Evolutionary conservation across 306 rosid species (phyloP).

Genomic region (Inga laurina): DNA sequence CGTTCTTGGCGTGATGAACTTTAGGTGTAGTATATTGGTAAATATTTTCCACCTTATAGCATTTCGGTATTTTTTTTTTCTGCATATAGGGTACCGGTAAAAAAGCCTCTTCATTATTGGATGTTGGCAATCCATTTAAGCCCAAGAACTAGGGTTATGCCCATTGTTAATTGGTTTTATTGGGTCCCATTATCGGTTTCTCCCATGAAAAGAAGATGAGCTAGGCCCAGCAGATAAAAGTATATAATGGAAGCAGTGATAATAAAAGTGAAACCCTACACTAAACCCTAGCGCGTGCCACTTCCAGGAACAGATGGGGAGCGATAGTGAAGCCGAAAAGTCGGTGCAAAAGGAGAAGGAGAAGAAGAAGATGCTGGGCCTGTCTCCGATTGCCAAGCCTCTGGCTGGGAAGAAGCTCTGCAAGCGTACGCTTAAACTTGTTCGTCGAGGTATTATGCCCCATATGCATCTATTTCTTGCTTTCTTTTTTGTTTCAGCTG

Average conservation of each 20-base stretch:
- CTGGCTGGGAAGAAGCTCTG: slow-evolving; percentile 94
- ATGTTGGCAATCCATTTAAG: background rate
- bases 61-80: no score
- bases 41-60: no score
- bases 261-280: slow-evolving; percentile 6
- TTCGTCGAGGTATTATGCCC: slow-evolving; percentile 64
- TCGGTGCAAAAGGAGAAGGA: slow-evolving; percentile 74
- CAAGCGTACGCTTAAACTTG: slow-evolving; percentile 86
- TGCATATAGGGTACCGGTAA: no score
- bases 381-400: slow-evolving; percentile 92
- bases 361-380: slow-evolving; percentile 70
- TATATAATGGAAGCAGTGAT: background rate
- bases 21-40: no score
- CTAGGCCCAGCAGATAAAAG: background rate
- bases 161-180: background rate
- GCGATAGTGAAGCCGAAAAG: slow-evolving; percentile 80
- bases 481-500: background rate
- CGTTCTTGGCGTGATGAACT: no score
- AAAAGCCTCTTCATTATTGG: no score
- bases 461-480: background rate
- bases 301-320: slow-evolving; percentile 51
- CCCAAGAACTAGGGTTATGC: background rate
- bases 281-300: slow-evolving; percentile 20
- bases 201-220: background rate
- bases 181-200: background rate